phyloP scores from a whole-genome alignment of 768 basidiomycete genomes.

The Coprinopsis strossmayeri region DNA sequence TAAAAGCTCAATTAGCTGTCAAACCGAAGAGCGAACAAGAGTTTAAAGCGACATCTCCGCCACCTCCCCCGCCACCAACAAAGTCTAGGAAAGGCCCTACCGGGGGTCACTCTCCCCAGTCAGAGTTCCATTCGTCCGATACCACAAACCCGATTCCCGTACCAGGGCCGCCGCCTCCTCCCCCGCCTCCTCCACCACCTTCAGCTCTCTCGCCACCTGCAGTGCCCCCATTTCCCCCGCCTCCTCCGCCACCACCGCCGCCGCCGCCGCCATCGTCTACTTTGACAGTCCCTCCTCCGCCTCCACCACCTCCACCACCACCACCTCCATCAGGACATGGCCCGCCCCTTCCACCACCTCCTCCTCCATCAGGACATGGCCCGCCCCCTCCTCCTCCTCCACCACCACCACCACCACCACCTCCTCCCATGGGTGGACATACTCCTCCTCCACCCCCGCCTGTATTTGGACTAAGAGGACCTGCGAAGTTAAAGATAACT shows the following conservation, averaged over 20 bases:
- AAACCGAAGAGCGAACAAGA: slow-evolving; percentile 61
- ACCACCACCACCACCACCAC: slow-evolving; percentile 13
- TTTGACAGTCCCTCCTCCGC: slow-evolving; percentile 15
- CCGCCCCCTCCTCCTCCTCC: slow-evolving; percentile 29
- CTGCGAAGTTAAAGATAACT: slow-evolving; percentile 23
- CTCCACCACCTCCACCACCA: slow-evolving; percentile 16
- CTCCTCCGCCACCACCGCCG: slow-evolving; percentile 19
- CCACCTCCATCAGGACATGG: slow-evolving; percentile 14
- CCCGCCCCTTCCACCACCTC: slow-evolving; percentile 29
- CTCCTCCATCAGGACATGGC: slow-evolving; percentile 11
- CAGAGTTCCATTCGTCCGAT: not conserved
- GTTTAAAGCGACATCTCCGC: slow-evolving; percentile 61
- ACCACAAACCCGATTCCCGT: not conserved
- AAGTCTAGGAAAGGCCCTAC: slow-evolving; percentile 2
- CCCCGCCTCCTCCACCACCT: slow-evolving; percentile 17
- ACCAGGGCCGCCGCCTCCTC: slow-evolving; percentile 15
- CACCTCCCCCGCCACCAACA: slow-evolving; percentile 52
- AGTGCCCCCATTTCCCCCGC: slow-evolving; percentile 17
- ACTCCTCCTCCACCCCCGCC: slow-evolving; percentile 33
- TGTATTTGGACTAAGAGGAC: slow-evolving; percentile 29
- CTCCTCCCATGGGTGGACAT: slow-evolving; percentile 17
- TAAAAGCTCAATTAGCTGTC: slow-evolving; percentile 44
- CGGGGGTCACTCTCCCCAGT: slow-evolving; percentile 10
- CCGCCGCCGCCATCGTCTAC: slow-evolving; percentile 24
- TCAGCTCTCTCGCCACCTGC: slow-evolving; percentile 21